Evolutionary conservation across 2,329 filamentous ascomycete species (phyloP).

Genomic region (Coccinonectria pachysandricola): DNA sequence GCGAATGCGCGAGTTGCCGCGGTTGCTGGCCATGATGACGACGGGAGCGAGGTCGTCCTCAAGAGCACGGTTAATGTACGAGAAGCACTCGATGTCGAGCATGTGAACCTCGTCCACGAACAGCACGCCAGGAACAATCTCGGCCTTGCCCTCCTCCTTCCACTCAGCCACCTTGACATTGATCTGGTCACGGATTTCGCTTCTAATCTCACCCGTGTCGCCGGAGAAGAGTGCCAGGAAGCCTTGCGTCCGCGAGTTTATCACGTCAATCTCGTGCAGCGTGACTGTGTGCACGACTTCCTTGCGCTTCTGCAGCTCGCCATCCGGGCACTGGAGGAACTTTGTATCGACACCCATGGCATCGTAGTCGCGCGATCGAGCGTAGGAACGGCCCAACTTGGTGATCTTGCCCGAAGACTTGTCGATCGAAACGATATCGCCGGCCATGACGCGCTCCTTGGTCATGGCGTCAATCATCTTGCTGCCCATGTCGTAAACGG

Average conservation of each 20-base stretch:
- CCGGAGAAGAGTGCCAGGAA: constrained; percentile 96
- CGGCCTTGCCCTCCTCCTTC: constrained; percentile 98
- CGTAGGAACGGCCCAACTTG: constrained; percentile 90
- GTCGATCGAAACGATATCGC: constrained; percentile 96
- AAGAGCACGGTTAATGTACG: constrained; percentile 92
- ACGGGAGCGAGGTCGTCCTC: constrained; percentile 93
- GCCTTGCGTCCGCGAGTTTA: constrained; percentile 97
- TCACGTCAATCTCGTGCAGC: constrained; percentile 97
- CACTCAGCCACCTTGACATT: constrained; percentile 98
- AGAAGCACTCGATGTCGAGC: constrained; percentile 99
- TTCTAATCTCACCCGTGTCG: constrained; percentile 94
- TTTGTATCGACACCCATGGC: constrained; percentile 98
- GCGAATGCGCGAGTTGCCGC: constrained; percentile 81
- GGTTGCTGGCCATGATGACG: constrained; percentile 98
- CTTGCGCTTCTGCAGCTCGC: constrained; percentile 92
- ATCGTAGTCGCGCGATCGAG: constrained; percentile 93
- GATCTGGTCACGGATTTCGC: constrained; percentile 96
- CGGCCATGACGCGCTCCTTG: constrained; percentile 97
- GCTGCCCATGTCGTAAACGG: constrained; percentile 97
- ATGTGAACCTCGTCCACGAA: constrained; percentile 99
- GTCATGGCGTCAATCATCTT: constrained; percentile 99
- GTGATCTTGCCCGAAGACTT: constrained; percentile 98
- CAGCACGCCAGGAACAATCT: constrained; percentile 91
- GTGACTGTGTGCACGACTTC: constrained; percentile 96
- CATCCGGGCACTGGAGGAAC: constrained; percentile 94